Conservation (phyloP, 2,329 filamentous ascomycete species). For the Thelonectria blattea region DNA sequence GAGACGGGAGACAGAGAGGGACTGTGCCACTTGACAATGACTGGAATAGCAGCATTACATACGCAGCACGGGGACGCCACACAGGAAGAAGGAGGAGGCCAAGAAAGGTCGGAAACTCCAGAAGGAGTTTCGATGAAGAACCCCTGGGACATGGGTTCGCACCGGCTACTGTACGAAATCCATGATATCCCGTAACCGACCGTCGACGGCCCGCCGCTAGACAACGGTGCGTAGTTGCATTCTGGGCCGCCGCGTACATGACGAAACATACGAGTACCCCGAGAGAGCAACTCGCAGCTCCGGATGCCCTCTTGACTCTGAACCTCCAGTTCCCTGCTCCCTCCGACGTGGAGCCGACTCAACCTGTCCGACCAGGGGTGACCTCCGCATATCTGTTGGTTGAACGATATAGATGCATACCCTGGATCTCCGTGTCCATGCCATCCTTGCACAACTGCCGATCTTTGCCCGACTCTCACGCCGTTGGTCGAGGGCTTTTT, state of each 20-base stretch:
- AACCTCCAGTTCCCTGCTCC: too few relatives aligned
- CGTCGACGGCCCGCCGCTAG: background rate
- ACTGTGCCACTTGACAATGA: background rate
- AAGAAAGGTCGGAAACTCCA: background rate
- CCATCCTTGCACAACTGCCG: conserved; percentile 2
- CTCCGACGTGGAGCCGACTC: background rate
- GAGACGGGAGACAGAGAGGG: background rate
- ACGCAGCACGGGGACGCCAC: background rate
- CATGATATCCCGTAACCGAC: background rate
- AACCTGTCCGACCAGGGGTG: background rate
- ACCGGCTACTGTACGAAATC: background rate
- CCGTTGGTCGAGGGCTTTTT: background rate
- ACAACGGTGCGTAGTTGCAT: background rate
- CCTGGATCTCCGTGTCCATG: background rate
- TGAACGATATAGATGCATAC: background rate
- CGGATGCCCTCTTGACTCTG: background rate
- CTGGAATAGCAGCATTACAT: background rate
- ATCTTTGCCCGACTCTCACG: background rate
- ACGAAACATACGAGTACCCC: background rate
- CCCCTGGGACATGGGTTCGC: background rate
- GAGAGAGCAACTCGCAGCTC: background rate
- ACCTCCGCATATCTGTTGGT: background rate
- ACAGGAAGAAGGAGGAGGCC: background rate
- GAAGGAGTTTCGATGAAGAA: too few relatives aligned
- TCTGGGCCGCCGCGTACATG: background rate